Conservation (phyloP, 78 protist species). For the Dictyostelium discoideum region DNA sequence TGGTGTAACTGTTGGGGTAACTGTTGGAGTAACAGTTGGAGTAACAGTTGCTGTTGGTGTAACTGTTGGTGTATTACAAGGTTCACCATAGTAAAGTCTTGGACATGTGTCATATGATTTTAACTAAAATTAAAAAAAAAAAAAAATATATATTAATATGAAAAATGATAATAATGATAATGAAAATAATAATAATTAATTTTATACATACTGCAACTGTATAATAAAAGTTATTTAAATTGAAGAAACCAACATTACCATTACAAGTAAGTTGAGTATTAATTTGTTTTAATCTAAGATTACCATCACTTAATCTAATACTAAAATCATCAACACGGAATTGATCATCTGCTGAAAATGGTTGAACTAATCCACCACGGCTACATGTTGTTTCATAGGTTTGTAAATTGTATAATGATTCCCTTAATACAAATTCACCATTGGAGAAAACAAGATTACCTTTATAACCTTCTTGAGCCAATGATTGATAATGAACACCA, state of each 20-base stretch:
- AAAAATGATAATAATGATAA: too few species aligned
- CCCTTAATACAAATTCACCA: not conserved
- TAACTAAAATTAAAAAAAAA: not conserved
- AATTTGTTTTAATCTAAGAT: not conserved
- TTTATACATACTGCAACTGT: not conserved
- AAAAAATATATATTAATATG: too few species aligned
- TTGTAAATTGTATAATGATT: not conserved
- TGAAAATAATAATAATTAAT: too few species aligned
- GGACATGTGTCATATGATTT: not conserved
- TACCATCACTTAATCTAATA: not conserved
- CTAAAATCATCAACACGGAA: not conserved
- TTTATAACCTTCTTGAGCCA: constrained; percentile 15
- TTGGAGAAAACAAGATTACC: not conserved
- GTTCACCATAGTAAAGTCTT: constrained; percentile 1
- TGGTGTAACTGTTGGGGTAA: not conserved
- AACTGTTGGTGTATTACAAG: not conserved
- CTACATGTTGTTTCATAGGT: constrained; percentile 20
- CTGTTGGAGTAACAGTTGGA: too few species aligned
- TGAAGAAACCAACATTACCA: not conserved
- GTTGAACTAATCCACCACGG: not conserved
- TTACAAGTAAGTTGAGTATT: not conserved
- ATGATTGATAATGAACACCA: not conserved
- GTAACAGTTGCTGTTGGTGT: too few species aligned
- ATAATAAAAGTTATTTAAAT: constrained; percentile 1
- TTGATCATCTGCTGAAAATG: not conserved